Evolutionary conservation across 805 yeast genomes (phyloP), one percentile per base, ranked within the genome.

Genomic region (Candida gorgasii): DNA sequence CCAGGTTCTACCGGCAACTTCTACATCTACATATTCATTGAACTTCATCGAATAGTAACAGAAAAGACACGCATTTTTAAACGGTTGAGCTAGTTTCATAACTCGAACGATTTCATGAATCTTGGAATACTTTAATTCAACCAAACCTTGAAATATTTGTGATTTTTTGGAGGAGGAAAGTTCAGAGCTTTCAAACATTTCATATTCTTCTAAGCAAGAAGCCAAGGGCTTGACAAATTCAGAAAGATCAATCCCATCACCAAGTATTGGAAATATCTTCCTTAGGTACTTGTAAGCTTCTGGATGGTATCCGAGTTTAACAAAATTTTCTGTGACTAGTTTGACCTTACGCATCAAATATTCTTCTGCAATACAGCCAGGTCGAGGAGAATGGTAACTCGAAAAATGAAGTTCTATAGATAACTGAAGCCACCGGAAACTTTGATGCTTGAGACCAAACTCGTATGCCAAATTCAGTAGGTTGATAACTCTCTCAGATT

Each of bases 381-480:
- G n/a, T n/a, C n/a, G n/a, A n/a, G n/a, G n/a, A n/a, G 19, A n/a
- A 30, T 42, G 22, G 19, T 58, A 46, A 12, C 65, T 41, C 8
- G 52, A 43, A 9, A 51, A 50, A 43, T 72, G 77, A 20, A 63
- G 51, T 5, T 60, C 55, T 12, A 71, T 43, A 14, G 67, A 62
- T 51, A 27, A 7, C 47, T 51, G 30, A 48, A 52, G 51, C 16
- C 31, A 45, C 4, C 56, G 27, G 17, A 54, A 38, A 26, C 6
- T 3, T 13, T 22, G 11, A 12, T 34, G 12, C n/a, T 47, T 57
- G 7, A 55, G 59, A 0, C 74, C 77, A 36, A 63, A 51, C 44
- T 74, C 71, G 50, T 65, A 77, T 5, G 68, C 55, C 9, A 78
- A 37, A 47, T 73, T 76, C 3, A 80, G 69, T 3, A 78, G 47